Percentiles rank a stretch among this genome's conserved stretches.
Conservation (phyloP, 2,329 filamentous ascomycete species). For the Stemphylium vesicarium region DNA sequence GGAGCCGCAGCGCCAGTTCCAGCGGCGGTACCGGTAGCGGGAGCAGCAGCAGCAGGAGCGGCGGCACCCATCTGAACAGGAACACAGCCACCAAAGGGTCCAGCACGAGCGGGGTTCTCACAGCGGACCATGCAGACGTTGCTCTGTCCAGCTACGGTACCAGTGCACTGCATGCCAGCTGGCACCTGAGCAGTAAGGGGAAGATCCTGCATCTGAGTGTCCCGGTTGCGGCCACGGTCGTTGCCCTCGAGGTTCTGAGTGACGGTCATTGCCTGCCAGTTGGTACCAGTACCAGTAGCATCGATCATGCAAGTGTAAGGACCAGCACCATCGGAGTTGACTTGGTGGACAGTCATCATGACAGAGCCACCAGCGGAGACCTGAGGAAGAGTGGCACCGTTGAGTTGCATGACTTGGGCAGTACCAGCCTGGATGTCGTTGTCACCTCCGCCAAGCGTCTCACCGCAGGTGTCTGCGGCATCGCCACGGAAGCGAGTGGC, state of each 20-base stretch:
- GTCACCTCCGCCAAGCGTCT: conserved; percentile 63
- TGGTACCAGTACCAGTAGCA: conserved; percentile 61
- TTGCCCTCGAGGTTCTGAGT: conserved; percentile 61
- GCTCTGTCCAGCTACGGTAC: conserved; percentile 63
- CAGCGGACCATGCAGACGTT: conserved; percentile 69
- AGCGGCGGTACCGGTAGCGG: conserved; percentile 12
- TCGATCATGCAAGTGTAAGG: conserved; percentile 72
- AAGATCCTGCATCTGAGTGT: conserved; percentile 41
- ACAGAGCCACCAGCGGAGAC: conserved; percentile 61
- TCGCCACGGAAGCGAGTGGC: conserved; percentile 66
- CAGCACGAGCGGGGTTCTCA: conserved; percentile 65
- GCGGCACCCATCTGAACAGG: conserved; percentile 58
- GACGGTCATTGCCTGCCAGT: conserved; percentile 63
- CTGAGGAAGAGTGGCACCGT: conserved; percentile 64
- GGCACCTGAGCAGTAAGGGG: conserved; percentile 67
- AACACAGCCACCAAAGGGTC: conserved; percentile 68
- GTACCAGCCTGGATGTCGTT: conserved; percentile 66
- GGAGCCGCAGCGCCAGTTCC: conserved; percentile 5
- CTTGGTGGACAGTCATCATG: conserved; percentile 69
- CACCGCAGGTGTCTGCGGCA: conserved; percentile 61
- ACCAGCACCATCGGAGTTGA: conserved; percentile 71
- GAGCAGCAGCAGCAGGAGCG: conserved; percentile 18
- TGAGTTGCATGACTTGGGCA: conserved; percentile 63
- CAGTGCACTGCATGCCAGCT: conserved; percentile 63
- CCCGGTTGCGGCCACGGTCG: conserved; percentile 54